Evolutionary conservation across 2,329 filamentous ascomycete genomes (phyloP).

Genomic region (Neonectria coccinea): DNA sequence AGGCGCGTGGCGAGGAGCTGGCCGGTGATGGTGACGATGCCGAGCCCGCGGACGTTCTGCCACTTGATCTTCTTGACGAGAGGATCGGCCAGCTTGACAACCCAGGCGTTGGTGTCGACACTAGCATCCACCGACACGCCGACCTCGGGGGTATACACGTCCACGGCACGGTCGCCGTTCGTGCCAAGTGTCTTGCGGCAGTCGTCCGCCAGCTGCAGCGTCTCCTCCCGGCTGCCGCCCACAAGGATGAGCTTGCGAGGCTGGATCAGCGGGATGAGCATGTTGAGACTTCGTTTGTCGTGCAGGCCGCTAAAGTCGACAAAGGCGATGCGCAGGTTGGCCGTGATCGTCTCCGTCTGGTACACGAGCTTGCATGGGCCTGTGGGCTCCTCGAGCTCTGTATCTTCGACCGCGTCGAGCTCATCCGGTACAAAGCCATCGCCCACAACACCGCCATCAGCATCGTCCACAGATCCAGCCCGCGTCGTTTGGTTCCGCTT

Average conservation of each 20-base stretch:
- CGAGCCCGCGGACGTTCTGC: conserved; percentile 91
- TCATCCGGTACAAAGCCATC: conserved; percentile 63
- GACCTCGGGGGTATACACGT: conserved; percentile 85
- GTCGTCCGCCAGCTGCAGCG: conserved; percentile 79
- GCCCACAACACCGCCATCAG: conserved; percentile 50
- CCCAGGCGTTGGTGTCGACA: conserved; percentile 98
- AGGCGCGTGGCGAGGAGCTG: conserved; percentile 61
- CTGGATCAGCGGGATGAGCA: conserved; percentile 93
- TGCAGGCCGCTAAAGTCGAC: conserved; percentile 94
- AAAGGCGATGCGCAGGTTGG: conserved; percentile 83
- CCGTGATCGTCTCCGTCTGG: conserved; percentile 70
- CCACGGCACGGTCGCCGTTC: conserved; percentile 63
- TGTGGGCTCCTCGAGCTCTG: conserved; percentile 60
- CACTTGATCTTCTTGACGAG: conserved; percentile 90
- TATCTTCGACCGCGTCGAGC: conserved; percentile 69
- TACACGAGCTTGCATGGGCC: conserved; percentile 83
- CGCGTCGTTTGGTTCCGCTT: conserved; percentile 69
- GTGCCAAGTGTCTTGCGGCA: conserved; percentile 74
- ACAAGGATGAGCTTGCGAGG: conserved; percentile 96
- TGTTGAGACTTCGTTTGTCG: conserved; percentile 92
- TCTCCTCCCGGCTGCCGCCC: conserved; percentile 83
- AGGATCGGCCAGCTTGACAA: conserved; percentile 86
- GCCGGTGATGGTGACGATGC: conserved; percentile 93
- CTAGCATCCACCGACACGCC: conserved; percentile 86
- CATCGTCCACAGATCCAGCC: conserved; percentile 60